A percentile compares a stretch with the other conserved stretches of the same genome.
Conservation (phyloP, 2,329 filamentous ascomycete genomes). For the Dactylonectria macrodidyma region DNA sequence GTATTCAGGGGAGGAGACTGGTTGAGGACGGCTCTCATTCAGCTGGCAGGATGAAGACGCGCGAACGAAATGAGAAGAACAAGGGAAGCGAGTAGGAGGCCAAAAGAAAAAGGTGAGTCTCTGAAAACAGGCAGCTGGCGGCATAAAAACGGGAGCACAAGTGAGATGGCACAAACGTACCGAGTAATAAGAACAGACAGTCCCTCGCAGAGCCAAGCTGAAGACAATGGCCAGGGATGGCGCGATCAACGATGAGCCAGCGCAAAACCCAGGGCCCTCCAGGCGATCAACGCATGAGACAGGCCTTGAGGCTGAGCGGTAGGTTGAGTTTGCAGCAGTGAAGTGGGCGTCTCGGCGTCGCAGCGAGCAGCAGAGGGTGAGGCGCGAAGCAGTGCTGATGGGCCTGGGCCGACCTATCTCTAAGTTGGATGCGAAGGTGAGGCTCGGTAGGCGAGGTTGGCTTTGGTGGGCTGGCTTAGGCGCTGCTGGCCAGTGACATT, state of each 20-base stretch:
- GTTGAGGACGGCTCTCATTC: conserved; percentile 1
- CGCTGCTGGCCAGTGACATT: conserved; percentile 21
- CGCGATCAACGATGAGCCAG: conserved; percentile 18
- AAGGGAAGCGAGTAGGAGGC: neutral
- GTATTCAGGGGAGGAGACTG: neutral
- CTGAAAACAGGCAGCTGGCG: conserved; percentile 2
- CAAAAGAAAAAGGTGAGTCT: neutral
- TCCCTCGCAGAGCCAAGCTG: neutral
- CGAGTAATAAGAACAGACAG: conserved; percentile 16
- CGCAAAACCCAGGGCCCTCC: conserved; percentile 8
- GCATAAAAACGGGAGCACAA: neutral
- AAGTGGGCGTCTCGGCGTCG: conserved; percentile 13
- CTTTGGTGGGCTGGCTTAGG: conserved; percentile 28
- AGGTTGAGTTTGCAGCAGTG: neutral
- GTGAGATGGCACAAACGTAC: conserved; percentile 20
- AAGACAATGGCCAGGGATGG: conserved; percentile 24
- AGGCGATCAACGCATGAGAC: conserved; percentile 25
- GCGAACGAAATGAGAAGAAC: neutral
- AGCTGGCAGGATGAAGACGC: neutral
- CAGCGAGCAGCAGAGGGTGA: conserved; percentile 14
- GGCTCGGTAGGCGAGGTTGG: conserved; percentile 31
- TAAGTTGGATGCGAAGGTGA: conserved; percentile 35
- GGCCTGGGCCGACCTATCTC: conserved; percentile 28
- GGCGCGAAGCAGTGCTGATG: conserved; percentile 25
- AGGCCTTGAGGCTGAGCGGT: conserved; percentile 3